A percentile compares a stretch with the other conserved stretches of the same genome.
These are phyloP conservation scores for Cystobasidium sp. DNA, from an alignment of 1,284 basidiomycete species.

Conservation along the genomic window DNA sequence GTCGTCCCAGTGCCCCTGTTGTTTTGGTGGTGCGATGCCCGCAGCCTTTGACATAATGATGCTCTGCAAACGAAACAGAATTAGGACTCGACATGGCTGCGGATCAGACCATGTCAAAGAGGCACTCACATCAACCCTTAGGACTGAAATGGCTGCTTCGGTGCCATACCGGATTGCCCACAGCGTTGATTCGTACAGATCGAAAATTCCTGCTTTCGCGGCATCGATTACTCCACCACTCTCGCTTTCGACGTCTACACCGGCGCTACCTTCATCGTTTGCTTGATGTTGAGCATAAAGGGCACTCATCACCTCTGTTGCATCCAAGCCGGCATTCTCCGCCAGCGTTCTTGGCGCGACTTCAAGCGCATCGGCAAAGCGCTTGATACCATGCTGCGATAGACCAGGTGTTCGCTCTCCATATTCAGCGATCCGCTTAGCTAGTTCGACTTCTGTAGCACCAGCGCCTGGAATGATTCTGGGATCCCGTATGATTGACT, in stretches of 20 bases:
- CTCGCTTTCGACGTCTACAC: constrained; percentile 90
- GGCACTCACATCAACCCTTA: constrained; percentile 81
- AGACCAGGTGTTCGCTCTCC: constrained; percentile 88
- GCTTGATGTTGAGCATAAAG: constrained; percentile 88
- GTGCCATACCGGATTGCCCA: constrained; percentile 90
- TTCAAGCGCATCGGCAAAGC: constrained; percentile 87
- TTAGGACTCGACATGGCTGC: background rate
- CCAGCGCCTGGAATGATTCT: constrained; percentile 93
- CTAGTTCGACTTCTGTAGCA: constrained; percentile 89
- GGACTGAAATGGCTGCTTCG: constrained; percentile 89
- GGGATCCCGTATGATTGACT: constrained; percentile 86
- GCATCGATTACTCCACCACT: constrained; percentile 72
- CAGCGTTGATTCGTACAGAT: constrained; percentile 82
- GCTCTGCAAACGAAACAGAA: constrained; percentile 60
- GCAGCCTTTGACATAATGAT: constrained; percentile 53
- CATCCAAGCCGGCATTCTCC: constrained; percentile 94
- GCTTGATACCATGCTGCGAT: constrained; percentile 90
- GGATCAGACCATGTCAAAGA: background rate
- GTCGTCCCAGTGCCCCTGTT: constrained; percentile 52
- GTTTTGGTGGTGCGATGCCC: constrained; percentile 54
- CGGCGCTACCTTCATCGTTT: constrained; percentile 69
- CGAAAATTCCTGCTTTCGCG: constrained; percentile 70
- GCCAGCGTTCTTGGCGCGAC: constrained; percentile 91
- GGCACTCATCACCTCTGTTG: constrained; percentile 86
- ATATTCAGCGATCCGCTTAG: constrained; percentile 78